Base-by-base conservation (phyloP, 257 asterid species). In the Solanum lycopersicoides region DNA sequence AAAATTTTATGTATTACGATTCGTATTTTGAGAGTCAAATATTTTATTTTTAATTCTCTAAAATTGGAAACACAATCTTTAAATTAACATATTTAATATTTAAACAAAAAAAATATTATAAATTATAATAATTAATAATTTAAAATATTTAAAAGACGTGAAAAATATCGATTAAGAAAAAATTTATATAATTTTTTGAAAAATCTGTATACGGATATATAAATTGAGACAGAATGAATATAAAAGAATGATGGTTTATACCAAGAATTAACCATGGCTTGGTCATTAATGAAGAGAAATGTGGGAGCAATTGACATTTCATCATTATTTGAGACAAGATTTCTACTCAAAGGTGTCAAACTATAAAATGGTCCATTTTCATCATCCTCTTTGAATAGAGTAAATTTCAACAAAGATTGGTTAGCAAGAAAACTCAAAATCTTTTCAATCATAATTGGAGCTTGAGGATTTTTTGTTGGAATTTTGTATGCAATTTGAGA, bases 391-490 rank as follows among this genome's bases (percentile, higher is more conserved):
- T n/a, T 50, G 45, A 0, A 16, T 28, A 32, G 77, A 25, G 34
- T 79, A 34, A 72, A 87, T 23, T 21, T 87, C 34, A 87, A 72
- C 23, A 87, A 53, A 21, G 88, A 87, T 14, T 87, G 45, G n/a
- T 63, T 87, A 3, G 88, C 72, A 65, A 87, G 86, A 32, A 87
- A 65, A 16, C 80, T 45, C 53, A 87, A 50, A 60, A 87, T 87
- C 86, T 65, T 65, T 37, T 87, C 89, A 37, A 75, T 50, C 88
- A 86, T 86, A 30, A 59, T 53, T 74, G 84, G 28, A 5, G 88
- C 83, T 28, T 86, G 82, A 74, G 82, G 88, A 39, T 86, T 86
- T n/a, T 86, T 53, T 21, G 84, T 37, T n/a, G 88, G 88, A 50
- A 73, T 72, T 30, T 45, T 30, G n/a, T 42, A 37, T 6, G 56